These are phyloP conservation scores for Rugiboletus extremiorientalis DNA, from an alignment of 1,284 basidiomycete genomes.

Conservation along the genomic window DNA sequence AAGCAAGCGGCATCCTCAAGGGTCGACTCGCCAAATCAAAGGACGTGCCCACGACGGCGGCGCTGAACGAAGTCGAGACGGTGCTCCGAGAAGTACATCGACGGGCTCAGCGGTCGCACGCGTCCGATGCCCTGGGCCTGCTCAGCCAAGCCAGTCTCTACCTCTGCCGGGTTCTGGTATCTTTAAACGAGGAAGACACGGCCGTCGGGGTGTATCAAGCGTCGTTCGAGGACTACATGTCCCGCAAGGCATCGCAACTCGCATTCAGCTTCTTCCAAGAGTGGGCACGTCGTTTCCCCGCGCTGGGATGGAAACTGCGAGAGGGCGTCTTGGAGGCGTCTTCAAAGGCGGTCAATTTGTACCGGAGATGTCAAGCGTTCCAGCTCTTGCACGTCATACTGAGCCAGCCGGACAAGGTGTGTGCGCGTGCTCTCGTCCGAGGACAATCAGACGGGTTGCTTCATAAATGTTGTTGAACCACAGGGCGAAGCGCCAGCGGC, in stretches of 20 bases:
- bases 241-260: conserved; percentile 78
- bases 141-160: conserved; percentile 76
- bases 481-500: conserved; percentile 34
- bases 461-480: too few relatives aligned
- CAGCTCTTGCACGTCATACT: conserved; percentile 70
- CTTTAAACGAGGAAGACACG: conserved; percentile 41
- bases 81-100: conserved; percentile 71
- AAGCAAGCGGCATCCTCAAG: conserved; percentile 78
- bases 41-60: conserved; percentile 50
- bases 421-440: background rate
- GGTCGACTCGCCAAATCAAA: conserved; percentile 76
- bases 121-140: conserved; percentile 61
- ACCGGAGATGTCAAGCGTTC: conserved; percentile 75
- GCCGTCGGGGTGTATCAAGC: conserved; percentile 60
- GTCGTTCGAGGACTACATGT: conserved; percentile 78
- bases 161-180: conserved; percentile 60
- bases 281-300: conserved; percentile 70
- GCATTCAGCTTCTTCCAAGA: conserved; percentile 80
- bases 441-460: background rate
- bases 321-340: conserved; percentile 56
- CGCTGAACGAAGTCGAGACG: conserved; percentile 38
- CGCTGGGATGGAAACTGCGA: conserved; percentile 67
- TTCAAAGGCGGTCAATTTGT: conserved; percentile 66
- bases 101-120: conserved; percentile 68
- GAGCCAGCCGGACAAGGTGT: conserved; percentile 45